Conservation (phyloP, 768 basidiomycete species). For the Tricholoma sp. region DNA sequence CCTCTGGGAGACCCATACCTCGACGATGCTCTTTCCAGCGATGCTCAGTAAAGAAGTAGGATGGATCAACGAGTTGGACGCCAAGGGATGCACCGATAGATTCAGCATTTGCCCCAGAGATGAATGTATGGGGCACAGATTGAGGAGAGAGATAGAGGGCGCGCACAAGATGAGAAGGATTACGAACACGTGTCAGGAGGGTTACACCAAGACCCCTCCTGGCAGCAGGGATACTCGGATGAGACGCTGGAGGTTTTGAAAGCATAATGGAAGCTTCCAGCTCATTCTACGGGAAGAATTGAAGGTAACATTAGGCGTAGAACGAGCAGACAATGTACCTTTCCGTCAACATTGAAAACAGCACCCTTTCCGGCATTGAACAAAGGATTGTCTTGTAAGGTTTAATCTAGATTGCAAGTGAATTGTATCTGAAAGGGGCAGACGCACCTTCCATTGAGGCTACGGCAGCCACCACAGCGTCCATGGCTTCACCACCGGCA, state of each 20-base stretch:
- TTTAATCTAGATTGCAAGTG: background rate
- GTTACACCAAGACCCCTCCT: conserved; percentile 63
- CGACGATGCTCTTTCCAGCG: conserved; percentile 77
- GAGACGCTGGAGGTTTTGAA: conserved; percentile 66
- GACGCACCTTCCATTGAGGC: conserved; percentile 61
- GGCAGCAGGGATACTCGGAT: conserved; percentile 50
- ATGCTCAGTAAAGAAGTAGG: conserved; percentile 72
- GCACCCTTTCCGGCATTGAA: conserved; percentile 82
- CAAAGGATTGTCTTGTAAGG: conserved; percentile 55
- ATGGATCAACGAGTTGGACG: conserved; percentile 58
- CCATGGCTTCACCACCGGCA: conserved; percentile 75
- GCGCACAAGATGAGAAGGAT: conserved; percentile 69
- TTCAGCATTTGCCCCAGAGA: conserved; percentile 67
- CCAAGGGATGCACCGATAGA: conserved; percentile 51
- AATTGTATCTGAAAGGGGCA: background rate
- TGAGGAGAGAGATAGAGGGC: conserved; percentile 66
- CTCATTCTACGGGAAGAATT: conserved; percentile 51
- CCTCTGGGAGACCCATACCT: conserved; percentile 70
- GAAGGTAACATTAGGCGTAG: too few relatives aligned
- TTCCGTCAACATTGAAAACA: conserved; percentile 77
- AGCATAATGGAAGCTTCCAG: conserved; percentile 80
- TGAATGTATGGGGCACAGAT: conserved; percentile 60
- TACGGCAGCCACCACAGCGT: conserved; percentile 75
- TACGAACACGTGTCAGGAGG: conserved; percentile 60
- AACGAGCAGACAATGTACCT: conserved; percentile 36